Base-by-base conservation (phyloP, 2,329 filamentous ascomycete genomes). In the Pyricularia grisea region DNA sequence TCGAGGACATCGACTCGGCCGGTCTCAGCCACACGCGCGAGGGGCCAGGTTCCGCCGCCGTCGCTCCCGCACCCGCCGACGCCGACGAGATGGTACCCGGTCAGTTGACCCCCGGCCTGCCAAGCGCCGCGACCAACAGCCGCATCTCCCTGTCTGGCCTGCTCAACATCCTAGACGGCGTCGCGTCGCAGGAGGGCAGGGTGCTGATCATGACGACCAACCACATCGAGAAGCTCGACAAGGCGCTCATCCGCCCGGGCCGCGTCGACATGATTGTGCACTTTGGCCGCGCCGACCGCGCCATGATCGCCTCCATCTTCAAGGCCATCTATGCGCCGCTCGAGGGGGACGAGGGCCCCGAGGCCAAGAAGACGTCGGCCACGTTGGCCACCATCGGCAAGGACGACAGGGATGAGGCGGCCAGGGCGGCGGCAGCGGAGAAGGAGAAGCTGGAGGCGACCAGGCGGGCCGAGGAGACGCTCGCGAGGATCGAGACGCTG, bases 131-230 rank as follows among this genome's bases (percentile, higher is more conserved):
- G 11, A 6, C 55, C 27, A 31, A 66, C 27, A 74, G 77, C 1
- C 78, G 83, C 4, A 78, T 95, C 64, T 92, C 90, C 0, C 83
- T 95, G 1, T 93, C 91, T 0, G 91, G 91, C 0, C 82, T 95
- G 2, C 86, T 95, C 66, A 95, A 95, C 77, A 90, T 92, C 65
- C 88, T 95, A 60, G 92, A 96, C 73, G 91, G 92, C 58, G 87
- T 89, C 7, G 86, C 86, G 23, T 87, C 86, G 10, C 85, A 88
- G 71, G 87, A 89, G 74, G 86, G 87, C 7, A 83, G 86, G n/a
- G 81, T 88, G 5, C 81, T 89, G 17, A 84, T 89, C 76, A 89
- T 88, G 87, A 89, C 87, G 2, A 88, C 87, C n/a, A 89, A 89
- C 72, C 85, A 88, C 75, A 68, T 87, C 0, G 85, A 88, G 71